Evolutionary conservation across 768 basidiomycete genomes (phyloP), one percentile per base, ranked within the genome.

Genomic region (Glaciozyma antarctica): DNA sequence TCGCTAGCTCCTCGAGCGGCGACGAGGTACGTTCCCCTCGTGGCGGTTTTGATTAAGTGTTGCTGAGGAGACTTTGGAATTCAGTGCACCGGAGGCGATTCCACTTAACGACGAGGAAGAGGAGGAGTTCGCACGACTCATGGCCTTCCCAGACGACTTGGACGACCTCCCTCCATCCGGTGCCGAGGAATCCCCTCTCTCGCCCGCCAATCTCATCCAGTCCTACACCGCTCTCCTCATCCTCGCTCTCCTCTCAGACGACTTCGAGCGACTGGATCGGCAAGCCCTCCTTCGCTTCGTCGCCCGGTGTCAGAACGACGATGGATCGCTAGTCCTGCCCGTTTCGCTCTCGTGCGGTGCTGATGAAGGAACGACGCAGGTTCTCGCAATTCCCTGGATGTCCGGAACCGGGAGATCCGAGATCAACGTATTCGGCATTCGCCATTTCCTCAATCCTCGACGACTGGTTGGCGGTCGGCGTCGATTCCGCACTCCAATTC

Each of bases 221-320:
- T 92, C 93, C 12, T 99, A 98, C 73, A 90, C 91, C 1, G 90
- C 92, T 0, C 75, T 99, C 16, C 78, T 95, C 6, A 82, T 84
- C 0, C 85, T 99, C 16, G 84, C 87, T 0, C 86, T 95, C 67
- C 81, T 99, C 30, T 82, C 88, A n/a, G 94, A 95, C 73, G 85
- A 89, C 70, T 86, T 93, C 72, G 76, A 82, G 43, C 79, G 78
- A 61, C 78, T 99, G 28, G 83, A 97, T 72, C 81, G 85, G 34
- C 47, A 77, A 21, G 89, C 86, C 0, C 77, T 97, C n/a, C 68
- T 84, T 19, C 74, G 71, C 24, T 86, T 94, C 66, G 72, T 99
- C 10, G 79, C 79, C 24, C 76, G 83, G 19, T 91, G 89, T 70
- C 91, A 94, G 76, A 81, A 80, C 51, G 76, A 77, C 8, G 88